phyloP scores from a whole-genome alignment of 164 flowering plant genomes.

The Magnolia kwangsiensis region DNA sequence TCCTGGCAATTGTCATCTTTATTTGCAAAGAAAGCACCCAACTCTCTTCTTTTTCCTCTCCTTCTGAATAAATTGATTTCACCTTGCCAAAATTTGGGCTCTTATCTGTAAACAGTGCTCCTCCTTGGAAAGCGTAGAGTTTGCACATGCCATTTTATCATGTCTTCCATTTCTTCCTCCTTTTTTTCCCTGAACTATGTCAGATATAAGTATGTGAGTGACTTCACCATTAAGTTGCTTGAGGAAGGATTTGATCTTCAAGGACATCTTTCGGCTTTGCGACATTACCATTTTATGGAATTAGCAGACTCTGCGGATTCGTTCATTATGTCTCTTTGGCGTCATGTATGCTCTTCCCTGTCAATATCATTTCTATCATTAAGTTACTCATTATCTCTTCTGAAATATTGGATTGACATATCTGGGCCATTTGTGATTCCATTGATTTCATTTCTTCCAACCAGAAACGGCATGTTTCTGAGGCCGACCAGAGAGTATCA shows the following conservation, averaged over 20 bases:
- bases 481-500: conserved; percentile 53
- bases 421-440: conserved; percentile 5
- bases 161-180: neutral
- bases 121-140: neutral
- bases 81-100: no score
- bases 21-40: neutral
- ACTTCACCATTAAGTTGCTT: conserved; percentile 69
- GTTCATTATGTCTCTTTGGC: conserved; percentile 69
- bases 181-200: conserved; percentile 30
- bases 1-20: conserved; percentile 40
- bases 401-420: neutral
- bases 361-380: neutral
- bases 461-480: conserved; percentile 55
- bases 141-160: conserved; percentile 1
- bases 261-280: conserved; percentile 71
- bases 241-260: conserved; percentile 79
- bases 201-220: conserved; percentile 80
- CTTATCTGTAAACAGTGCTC: neutral
- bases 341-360: conserved; percentile 44
- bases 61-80: no score
- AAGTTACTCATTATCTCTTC: neutral
- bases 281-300: conserved; percentile 92
- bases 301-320: conserved; percentile 91
- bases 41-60: neutral
- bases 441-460: conserved; percentile 13